These are phyloP conservation scores for Metschnikowia similis DNA, from an alignment of 805 yeast genomes.

Conservation along the genomic window DNA sequence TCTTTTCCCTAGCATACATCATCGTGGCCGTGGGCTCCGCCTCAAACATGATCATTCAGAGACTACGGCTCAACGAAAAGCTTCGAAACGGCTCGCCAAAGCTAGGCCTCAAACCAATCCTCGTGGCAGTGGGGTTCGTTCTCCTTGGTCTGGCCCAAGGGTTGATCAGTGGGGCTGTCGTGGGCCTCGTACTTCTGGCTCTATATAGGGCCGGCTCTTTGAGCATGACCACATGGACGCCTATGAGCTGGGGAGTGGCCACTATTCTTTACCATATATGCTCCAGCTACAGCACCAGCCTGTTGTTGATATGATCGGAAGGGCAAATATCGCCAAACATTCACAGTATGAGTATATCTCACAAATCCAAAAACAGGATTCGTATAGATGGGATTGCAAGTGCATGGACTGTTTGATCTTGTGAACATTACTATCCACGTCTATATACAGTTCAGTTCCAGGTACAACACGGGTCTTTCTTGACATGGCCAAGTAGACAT, in stretches of 20 bases:
- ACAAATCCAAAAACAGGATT: too few species aligned
- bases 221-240: conserved; percentile 94
- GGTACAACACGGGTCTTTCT: not conserved
- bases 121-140: conserved; percentile 46
- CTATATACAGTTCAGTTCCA: not conserved
- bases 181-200: conserved; percentile 71
- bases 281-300: conserved; percentile 57
- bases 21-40: conserved; percentile 62
- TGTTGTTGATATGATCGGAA: conserved; percentile 14
- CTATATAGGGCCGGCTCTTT: conserved; percentile 77
- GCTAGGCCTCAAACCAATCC: conserved; percentile 24
- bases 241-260: conserved; percentile 73
- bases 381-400: too few species aligned
- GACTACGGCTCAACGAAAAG: conserved; percentile 13
- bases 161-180: conserved; percentile 64
- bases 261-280: conserved; percentile 64
- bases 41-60: conserved; percentile 21
- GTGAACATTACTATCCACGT: too few species aligned
- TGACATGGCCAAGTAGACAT: too few species aligned
- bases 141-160: conserved; percentile 61
- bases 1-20: conserved; percentile 58
- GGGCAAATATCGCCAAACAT: not conserved
- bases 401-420: too few species aligned
- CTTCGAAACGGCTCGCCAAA: conserved; percentile 2
- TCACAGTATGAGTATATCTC: not conserved